Base-by-base conservation (phyloP, 2,329 filamentous ascomycete genomes). In the Penicillium sp. region DNA sequence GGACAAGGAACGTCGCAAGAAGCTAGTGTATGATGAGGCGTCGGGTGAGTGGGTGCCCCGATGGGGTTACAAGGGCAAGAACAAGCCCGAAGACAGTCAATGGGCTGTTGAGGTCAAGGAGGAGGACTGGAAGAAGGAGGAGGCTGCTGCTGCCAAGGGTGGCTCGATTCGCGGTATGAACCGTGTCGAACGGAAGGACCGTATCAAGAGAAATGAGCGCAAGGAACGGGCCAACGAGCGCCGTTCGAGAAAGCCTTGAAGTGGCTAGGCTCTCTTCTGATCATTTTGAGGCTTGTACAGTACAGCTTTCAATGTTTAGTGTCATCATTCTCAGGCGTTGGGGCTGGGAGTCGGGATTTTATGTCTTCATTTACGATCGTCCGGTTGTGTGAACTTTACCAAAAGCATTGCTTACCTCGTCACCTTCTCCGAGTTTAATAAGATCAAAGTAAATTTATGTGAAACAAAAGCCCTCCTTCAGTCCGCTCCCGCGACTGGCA, bases 101-200 rank as follows among this genome's bases (percentile, higher is more conserved):
- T 95, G 90, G 87, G 75, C 96, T 59, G 88, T 96, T 50, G 93
- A 97, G 80, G 84, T 98, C 46, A 86, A 95, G 65, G 81, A 85
- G 65, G 81, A 85, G 65, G 80, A 81, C 62, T 84, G 86, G 68
- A 81, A 85, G 67, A 82, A 81, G 65, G 84, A 88, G 72, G 77
- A 74, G 35, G 73, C 67, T n/a, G 62, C 62, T 49, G 59, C 74
- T 76, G 64, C 71, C 72, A 71, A 53, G 81, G 85, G 69, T 78
- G 84, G 64, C 81, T 82, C 57, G 26, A 78, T 87, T 58, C 78
- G 84, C 80, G 67, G 84, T 74, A 58, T 79, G 82, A 67, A 79
- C 73, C 63, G 83, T 76, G 68, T 80, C 61, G 88, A 91, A 71
- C 78, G 76, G 57, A 80, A 87, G 60, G 83, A 81, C 69, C 76